Base-by-base conservation (phyloP, 2,329 filamentous ascomycete genomes). In the Triangularia setosa region DNA sequence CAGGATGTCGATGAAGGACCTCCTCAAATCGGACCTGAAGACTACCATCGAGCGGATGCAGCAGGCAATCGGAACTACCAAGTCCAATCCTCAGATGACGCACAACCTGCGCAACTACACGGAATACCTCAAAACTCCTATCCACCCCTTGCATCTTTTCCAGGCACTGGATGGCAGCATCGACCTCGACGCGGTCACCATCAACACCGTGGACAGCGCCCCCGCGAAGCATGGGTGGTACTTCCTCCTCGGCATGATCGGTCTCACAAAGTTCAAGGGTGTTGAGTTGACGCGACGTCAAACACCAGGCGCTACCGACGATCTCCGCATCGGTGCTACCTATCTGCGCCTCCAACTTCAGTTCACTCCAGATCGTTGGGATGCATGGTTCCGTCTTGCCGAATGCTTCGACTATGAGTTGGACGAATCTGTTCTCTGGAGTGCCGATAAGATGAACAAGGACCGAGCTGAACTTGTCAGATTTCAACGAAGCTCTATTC, bases 11-110 rank as follows among this genome's bases (percentile, higher is more conserved):
- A 90, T 96, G 79, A 96, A 94, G 72, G 95, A 98, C 69, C 79
- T 98, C 18, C 86, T 93, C 16, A 98, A 96, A 75, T 95, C 93
- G 16, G 92, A 98, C 63, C 81, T 99, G 61, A 96, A 94, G 74
- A 87, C 84, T 16, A 92, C 93, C 0, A 95, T 99, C 64, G 95
- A 99, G 65, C 93, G 93, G 70, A 92, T 99, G 77, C 93, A 98
- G 74, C 88, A 92, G 69, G 89, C 91, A 4, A 89, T 98, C 61
- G 92, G 92, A 1, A 85, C 86, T 61, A 86, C 90, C 27, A 97
- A 93, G 75, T 86, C 89, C 12, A 90, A 89, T 1, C 86, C 91
- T 4, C 88, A 93, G 66, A 89, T 96, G 77, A 84, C 89, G n/a
- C 90, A 95, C 75, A 99, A 99, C 75, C 84, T 92, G 63, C 89